A percentile compares a stretch with the other conserved stretches of the same genome.
Evolutionary conservation across 2,329 filamentous ascomycete species (phyloP).

Genomic region (Alternaria novae-zelandiae): DNA sequence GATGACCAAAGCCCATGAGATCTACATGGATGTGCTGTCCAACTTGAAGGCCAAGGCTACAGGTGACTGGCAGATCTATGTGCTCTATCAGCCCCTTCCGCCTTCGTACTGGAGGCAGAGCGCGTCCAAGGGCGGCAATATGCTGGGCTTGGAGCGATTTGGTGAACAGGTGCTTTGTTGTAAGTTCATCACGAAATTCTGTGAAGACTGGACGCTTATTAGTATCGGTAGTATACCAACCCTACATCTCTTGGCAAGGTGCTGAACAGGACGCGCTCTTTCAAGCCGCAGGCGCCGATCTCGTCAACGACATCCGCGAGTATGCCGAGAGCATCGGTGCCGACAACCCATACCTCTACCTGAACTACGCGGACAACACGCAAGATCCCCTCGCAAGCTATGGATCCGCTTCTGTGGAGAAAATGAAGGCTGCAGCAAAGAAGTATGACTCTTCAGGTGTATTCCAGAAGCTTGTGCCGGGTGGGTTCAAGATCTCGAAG

Average conservation of each 20-base stretch:
- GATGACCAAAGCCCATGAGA: conserved; percentile 47
- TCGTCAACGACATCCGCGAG: conserved; percentile 19
- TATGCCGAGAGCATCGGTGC: conserved; percentile 28
- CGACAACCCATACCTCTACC: conserved; percentile 36
- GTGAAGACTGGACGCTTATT: neutral
- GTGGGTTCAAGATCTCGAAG: conserved; percentile 38
- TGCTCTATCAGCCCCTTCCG: conserved; percentile 49
- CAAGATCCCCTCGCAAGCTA: conserved; percentile 33
- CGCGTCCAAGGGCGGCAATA: conserved; percentile 48
- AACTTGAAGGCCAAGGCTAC: conserved; percentile 36
- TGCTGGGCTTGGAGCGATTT: conserved; percentile 47
- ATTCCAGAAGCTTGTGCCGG: conserved; percentile 33
- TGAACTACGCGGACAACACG: conserved; percentile 40
- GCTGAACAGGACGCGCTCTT: conserved; percentile 27
- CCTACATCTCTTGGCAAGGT: conserved; percentile 31
- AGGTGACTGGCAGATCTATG: conserved; percentile 43
- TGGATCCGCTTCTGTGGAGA: conserved; percentile 22
- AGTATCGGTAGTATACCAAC: conserved; percentile 19
- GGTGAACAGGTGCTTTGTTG: conserved; percentile 21
- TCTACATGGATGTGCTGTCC: conserved; percentile 50
- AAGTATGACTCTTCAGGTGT: conserved; percentile 32
- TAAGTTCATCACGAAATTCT: conserved; percentile 5
- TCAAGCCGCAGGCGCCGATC: conserved; percentile 21
- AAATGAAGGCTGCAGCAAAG: conserved; percentile 24
- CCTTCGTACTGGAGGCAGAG: conserved; percentile 46